Evolutionary conservation across 805 yeast species (phyloP), one percentile per base, ranked within the genome.

Genomic region (Komagataella mondaviorum): DNA sequence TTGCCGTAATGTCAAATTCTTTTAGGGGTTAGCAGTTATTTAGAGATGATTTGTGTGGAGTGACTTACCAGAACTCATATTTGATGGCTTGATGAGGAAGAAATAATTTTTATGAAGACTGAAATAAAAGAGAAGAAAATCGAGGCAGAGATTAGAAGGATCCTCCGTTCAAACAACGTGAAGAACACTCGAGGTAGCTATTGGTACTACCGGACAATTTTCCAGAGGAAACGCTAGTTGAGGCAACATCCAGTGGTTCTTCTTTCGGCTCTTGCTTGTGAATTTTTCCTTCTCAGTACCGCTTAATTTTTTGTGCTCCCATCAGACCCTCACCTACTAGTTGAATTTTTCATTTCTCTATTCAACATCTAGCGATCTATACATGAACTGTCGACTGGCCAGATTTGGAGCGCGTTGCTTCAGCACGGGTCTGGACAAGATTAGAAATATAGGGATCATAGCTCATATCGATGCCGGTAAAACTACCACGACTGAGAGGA

Each of bases 381-480:
- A 30, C 39, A 30, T 30, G 39, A 30, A 30, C 6, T 30, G 4
- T 14, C 39, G 5, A 30, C 10, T 30, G 10, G 39, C 39, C 14
- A 30, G 39, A 14, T 30, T 30, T 10, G 39, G 39, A 10, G 10
- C 39, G 8, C 22, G 46, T 17, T 45, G 12, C n/a, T 45, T 17
- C 46, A 10, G 39, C 39, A 30, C 39, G 8, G 39, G 39, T 30
- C 39, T 30, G 39, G 39, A 30, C n/a, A 69, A 69, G 51, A 76
- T 85, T 22, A 71, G 99, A 54, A 91, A 93, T 66, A 87, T 93
- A 39, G 99, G 99, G 1, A 88, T 93, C 58, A 89, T 93, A 45
- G 99, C 99, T n/a, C 99, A 93, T 63, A 93, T 93, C 51, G 99
- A 93, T 71, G 99, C 99, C 2, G 99, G 99, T 0, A 93, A 93